phyloP scores from a whole-genome alignment of 1,284 basidiomycete species.

The Ganoderma multipileum region DNA sequence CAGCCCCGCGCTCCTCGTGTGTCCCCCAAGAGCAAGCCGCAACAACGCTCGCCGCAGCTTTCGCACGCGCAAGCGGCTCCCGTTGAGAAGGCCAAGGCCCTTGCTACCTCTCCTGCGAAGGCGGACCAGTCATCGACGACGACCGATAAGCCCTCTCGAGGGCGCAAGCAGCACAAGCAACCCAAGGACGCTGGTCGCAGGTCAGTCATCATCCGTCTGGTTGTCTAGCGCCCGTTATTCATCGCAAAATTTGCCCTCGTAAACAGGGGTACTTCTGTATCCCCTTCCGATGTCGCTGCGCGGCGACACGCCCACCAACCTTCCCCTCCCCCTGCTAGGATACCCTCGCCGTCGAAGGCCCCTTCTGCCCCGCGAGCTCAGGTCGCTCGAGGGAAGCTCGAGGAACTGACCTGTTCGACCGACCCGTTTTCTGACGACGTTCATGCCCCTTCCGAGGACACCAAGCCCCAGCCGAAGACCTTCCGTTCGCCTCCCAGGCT shows the following conservation, averaged over 20 bases:
- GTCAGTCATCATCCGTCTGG: slow-evolving; percentile 30
- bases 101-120: slow-evolving; percentile 26
- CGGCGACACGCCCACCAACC: slow-evolving; percentile 61
- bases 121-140: slow-evolving; percentile 28
- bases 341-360: slow-evolving; percentile 66
- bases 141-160: slow-evolving; percentile 40
- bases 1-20: slow-evolving; percentile 44
- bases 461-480: slow-evolving; percentile 37
- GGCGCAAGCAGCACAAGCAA: slow-evolving; percentile 42
- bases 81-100: slow-evolving; percentile 41
- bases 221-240: slow-evolving; percentile 24
- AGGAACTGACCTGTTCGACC: slow-evolving; percentile 51
- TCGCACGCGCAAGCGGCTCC: slow-evolving; percentile 37
- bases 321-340: slow-evolving; percentile 55
- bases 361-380: slow-evolving; percentile 41
- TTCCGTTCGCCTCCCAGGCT: slow-evolving; percentile 49
- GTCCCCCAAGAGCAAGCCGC: slow-evolving; percentile 42
- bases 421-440: slow-evolving; percentile 63
- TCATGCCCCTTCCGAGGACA: slow-evolving; percentile 8
- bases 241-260: slow-evolving; percentile 13
- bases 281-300: slow-evolving; percentile 47
- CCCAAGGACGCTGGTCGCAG: slow-evolving; percentile 41
- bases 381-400: slow-evolving; percentile 30
- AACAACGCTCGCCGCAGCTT: slow-evolving; percentile 38
- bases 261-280: slow-evolving; percentile 55